These are phyloP conservation scores for Tulasnella sp. DNA, from an alignment of 768 basidiomycete species.

Conservation along the genomic window DNA sequence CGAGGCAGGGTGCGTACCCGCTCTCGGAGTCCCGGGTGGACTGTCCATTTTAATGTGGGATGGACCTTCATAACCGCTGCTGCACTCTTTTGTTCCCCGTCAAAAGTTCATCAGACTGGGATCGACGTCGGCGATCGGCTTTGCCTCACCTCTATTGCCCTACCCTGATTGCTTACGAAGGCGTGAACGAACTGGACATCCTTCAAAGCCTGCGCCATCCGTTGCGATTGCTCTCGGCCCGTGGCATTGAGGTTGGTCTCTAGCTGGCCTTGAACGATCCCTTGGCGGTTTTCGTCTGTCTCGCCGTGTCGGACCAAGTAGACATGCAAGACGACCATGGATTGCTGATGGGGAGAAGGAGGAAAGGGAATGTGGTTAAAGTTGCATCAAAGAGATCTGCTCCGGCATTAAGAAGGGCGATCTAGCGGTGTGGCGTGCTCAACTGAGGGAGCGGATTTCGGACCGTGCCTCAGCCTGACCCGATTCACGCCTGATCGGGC, in stretches of 20 bases:
- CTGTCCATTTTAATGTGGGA: not conserved
- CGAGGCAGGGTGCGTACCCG: not conserved
- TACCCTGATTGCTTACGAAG: constrained; percentile 33
- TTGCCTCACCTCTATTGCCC: constrained; percentile 34
- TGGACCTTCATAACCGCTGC: constrained; percentile 23
- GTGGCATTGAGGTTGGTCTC: constrained; percentile 30
- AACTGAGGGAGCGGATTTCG: not conserved
- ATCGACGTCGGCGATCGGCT: not conserved
- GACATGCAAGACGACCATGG: constrained; percentile 17
- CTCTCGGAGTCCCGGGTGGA: constrained; percentile 1
- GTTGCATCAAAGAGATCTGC: not conserved
- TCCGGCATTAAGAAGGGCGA: too few relatives aligned
- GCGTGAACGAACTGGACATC: constrained; percentile 33
- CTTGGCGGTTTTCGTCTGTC: constrained; percentile 24
- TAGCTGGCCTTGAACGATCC: constrained; percentile 31
- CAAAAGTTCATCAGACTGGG: not conserved
- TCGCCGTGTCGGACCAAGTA: constrained; percentile 27
- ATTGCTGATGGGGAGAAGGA: not conserved
- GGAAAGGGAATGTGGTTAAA: not conserved
- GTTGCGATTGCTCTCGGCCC: constrained; percentile 28
- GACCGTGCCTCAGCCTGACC: not conserved
- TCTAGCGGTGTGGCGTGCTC: too few relatives aligned
- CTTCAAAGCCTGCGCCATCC: constrained; percentile 23
- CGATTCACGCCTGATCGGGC: not conserved
- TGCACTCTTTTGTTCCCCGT: constrained; percentile 23